These are phyloP conservation scores for Chrysosporium keratinophilum DNA, from an alignment of 2,329 filamentous ascomycete genomes.

Conservation along the genomic window DNA sequence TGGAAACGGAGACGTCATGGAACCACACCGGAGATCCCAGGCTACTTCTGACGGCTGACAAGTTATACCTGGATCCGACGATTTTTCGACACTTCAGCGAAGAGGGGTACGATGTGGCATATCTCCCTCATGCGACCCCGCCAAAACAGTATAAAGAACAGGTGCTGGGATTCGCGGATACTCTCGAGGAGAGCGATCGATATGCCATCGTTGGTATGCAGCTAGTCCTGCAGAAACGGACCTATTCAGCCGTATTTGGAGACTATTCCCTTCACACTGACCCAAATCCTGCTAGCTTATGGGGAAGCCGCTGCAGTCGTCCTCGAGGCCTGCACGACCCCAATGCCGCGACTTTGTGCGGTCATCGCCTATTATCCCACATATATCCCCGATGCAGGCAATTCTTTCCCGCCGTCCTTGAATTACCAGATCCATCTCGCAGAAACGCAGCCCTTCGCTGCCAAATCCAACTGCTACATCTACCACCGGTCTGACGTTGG, in stretches of 20 bases:
- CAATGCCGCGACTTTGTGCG: slow-evolving; percentile 48
- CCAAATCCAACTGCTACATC: slow-evolving; percentile 41
- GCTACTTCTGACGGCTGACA: slow-evolving; percentile 20
- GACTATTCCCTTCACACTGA: background rate
- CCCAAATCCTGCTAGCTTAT: slow-evolving; percentile 40
- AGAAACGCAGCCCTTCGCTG: slow-evolving; percentile 32
- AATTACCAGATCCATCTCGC: slow-evolving; percentile 51
- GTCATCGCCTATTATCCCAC: slow-evolving; percentile 55
- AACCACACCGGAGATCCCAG: slow-evolving; percentile 70
- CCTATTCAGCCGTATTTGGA: background rate
- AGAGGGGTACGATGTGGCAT: slow-evolving; percentile 51
- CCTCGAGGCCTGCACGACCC: slow-evolving; percentile 48
- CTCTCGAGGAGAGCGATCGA: slow-evolving; percentile 47
- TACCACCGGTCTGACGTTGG: slow-evolving; percentile 51
- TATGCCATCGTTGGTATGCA: slow-evolving; percentile 52
- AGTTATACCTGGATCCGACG: slow-evolving; percentile 9
- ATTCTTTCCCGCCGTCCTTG: slow-evolving; percentile 27
- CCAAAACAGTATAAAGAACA: slow-evolving; percentile 43
- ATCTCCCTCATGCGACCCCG: slow-evolving; percentile 45
- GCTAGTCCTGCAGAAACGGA: background rate
- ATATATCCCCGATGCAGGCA: slow-evolving; percentile 43
- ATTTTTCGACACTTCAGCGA: slow-evolving; percentile 21
- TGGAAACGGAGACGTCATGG: slow-evolving; percentile 36
- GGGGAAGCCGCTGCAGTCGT: slow-evolving; percentile 52
- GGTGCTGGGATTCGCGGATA: slow-evolving; percentile 44